phyloP scores from a whole-genome alignment of 2,329 filamentous ascomycete genomes.

The Byssochlamys sp. region DNA sequence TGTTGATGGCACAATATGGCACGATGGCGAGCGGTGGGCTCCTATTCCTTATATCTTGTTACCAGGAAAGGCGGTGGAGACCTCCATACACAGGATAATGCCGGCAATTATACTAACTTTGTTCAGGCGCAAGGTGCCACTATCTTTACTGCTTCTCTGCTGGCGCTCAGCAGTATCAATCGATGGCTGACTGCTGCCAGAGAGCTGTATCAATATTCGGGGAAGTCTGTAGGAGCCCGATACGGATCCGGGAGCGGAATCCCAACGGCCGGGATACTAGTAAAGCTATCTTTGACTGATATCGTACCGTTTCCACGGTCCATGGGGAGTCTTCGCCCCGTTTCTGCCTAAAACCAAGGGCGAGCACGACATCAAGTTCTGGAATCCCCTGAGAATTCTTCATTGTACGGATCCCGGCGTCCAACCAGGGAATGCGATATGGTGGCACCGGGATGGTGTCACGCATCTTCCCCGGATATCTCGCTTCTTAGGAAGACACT shows the following conservation, averaged over 20 bases:
- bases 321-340: background rate
- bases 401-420: background rate
- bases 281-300: background rate
- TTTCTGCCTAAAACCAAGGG: background rate
- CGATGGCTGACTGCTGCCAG: background rate
- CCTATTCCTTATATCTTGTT: background rate
- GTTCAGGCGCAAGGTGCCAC: background rate
- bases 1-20: background rate
- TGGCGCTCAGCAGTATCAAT: background rate
- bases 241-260: background rate
- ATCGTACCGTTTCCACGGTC: background rate
- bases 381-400: background rate
- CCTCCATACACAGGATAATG: background rate
- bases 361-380: background rate
- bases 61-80: constrained; percentile 3
- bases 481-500: background rate
- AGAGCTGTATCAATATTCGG: background rate
- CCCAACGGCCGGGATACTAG: background rate
- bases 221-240: background rate
- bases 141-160: background rate
- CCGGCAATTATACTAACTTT: background rate
- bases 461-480: background rate
- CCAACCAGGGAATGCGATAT: background rate
- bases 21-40: background rate
- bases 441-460: background rate